phyloP scores from a whole-genome alignment of 495 filamentous ascomycete species.

The Annulohypoxylon moriforme region DNA sequence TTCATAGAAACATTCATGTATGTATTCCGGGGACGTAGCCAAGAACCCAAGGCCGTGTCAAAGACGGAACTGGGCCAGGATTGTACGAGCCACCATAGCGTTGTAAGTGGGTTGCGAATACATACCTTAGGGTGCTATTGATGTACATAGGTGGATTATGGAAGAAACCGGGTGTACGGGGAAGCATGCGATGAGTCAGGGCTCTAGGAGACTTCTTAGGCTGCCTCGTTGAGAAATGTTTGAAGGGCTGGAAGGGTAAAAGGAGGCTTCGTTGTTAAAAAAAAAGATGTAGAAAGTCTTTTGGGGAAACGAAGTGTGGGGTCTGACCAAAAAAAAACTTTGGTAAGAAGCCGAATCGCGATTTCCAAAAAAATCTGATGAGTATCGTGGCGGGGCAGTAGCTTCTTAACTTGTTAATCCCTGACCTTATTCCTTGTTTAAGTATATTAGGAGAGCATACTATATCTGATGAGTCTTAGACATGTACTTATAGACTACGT shows the following conservation, averaged over 20 bases:
- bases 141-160: conserved; percentile 6
- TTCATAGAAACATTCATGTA: conserved; percentile 11
- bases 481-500: not conserved
- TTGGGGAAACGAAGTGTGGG: conserved; percentile 37
- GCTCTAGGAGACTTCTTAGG: not conserved
- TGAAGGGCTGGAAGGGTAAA: not conserved
- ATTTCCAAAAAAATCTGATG: conserved; percentile 29
- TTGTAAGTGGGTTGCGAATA: conserved; percentile 4
- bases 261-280: conserved; percentile 10
- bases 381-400: conserved; percentile 16
- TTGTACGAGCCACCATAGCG: conserved; percentile 26
- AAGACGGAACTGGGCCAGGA: conserved; percentile 24
- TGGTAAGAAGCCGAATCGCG: conserved; percentile 26
- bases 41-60: conserved; percentile 33
- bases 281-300: conserved; percentile 18
- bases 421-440: conserved; percentile 27
- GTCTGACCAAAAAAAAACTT: conserved; percentile 19
- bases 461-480: conserved; percentile 18
- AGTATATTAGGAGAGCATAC: conserved; percentile 9
- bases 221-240: not conserved
- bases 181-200: conserved; percentile 34
- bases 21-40: conserved; percentile 22
- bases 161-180: conserved; percentile 27
- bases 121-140: not conserved
- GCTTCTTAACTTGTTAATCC: conserved; percentile 32